A percentile compares a stretch with the other conserved stretches of the same genome.
Conservation (phyloP, 75 land plant species). For the Pinus taeda region DNA sequence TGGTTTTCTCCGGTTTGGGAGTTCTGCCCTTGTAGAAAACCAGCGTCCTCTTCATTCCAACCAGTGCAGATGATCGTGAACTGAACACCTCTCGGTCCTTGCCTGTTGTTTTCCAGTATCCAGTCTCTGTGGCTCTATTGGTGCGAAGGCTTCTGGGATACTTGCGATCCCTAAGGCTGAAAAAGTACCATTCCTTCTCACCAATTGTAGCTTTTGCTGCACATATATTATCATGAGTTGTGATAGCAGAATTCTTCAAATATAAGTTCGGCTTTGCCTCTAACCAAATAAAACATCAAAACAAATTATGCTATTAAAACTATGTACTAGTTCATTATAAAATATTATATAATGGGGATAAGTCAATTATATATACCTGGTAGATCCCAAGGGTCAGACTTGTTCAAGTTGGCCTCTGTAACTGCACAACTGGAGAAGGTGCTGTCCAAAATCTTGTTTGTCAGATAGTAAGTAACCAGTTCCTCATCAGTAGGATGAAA, state of each 20-base stretch:
- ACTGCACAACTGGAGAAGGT: conserved; percentile 40
- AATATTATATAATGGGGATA: no score
- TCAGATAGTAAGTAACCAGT: conserved; percentile 44
- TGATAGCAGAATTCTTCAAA: not conserved
- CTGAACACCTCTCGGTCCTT: conserved; percentile 34
- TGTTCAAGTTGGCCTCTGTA: conserved; percentile 60
- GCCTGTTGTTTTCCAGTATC: conserved; percentile 46
- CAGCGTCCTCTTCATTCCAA: conserved; percentile 40
- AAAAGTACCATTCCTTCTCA: conserved; percentile 42
- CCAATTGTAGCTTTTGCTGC: conserved; percentile 38
- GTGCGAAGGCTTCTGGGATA: conserved; percentile 42
- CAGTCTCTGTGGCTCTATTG: conserved; percentile 37
- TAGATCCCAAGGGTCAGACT: conserved; percentile 64
- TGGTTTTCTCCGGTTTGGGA: conserved; percentile 44
- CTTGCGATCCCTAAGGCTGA: conserved; percentile 32
- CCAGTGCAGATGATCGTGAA: conserved; percentile 10
- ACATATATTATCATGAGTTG: not conserved
- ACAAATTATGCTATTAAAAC: not conserved
- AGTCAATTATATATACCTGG: conserved; percentile 23
- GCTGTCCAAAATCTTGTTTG: conserved; percentile 31
- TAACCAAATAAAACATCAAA: not conserved
- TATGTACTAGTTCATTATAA: not conserved
- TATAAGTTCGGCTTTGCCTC: not conserved
- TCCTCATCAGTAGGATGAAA: conserved; percentile 46
- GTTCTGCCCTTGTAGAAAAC: conserved; percentile 49